Conservation (phyloP, 2,329 filamentous ascomycete species). For the Torrubiellomyces zombiae region DNA sequence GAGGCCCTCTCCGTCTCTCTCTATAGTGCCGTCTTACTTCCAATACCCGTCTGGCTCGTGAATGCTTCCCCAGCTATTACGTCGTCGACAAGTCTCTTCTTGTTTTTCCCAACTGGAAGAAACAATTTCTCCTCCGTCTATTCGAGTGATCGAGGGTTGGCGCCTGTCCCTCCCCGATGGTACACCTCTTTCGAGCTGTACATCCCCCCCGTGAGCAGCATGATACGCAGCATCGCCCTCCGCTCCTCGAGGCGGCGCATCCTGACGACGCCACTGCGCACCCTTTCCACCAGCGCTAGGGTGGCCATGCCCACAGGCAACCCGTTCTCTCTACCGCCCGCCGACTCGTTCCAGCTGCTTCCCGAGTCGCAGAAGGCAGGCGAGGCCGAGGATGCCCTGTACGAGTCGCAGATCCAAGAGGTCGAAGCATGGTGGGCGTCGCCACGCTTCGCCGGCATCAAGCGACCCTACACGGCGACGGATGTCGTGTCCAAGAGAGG, state of each 20-base stretch:
- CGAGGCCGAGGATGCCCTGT: conserved; percentile 67
- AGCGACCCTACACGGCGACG: conserved; percentile 73
- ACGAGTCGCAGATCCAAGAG: conserved; percentile 66
- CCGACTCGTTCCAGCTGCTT: conserved; percentile 75
- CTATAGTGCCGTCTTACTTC: too few species aligned
- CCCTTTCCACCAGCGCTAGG: conserved; percentile 13
- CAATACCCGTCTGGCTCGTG: too few species aligned
- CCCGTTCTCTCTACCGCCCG: conserved; percentile 22
- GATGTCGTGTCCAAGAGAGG: conserved; percentile 91
- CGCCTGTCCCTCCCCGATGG: too few species aligned
- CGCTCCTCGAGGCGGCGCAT: conserved; percentile 13
- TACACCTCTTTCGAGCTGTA: too few species aligned
- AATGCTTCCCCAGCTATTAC: too few species aligned
- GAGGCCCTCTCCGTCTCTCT: too few species aligned
- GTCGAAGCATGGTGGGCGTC: conserved; percentile 85
- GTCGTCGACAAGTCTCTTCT: too few species aligned
- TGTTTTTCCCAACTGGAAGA: too few species aligned
- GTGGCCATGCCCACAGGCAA: conserved; percentile 14
- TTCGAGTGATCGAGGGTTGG: too few species aligned
- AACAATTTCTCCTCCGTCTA: too few species aligned
- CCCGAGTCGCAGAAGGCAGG: conserved; percentile 63
- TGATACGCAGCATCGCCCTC: conserved; percentile 18
- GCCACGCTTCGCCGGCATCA: conserved; percentile 75
- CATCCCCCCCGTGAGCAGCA: too few species aligned
- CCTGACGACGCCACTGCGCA: conserved; percentile 7